Evolutionary conservation across 768 basidiomycete species (phyloP).

Genomic region (Suillus subalutaceus): DNA sequence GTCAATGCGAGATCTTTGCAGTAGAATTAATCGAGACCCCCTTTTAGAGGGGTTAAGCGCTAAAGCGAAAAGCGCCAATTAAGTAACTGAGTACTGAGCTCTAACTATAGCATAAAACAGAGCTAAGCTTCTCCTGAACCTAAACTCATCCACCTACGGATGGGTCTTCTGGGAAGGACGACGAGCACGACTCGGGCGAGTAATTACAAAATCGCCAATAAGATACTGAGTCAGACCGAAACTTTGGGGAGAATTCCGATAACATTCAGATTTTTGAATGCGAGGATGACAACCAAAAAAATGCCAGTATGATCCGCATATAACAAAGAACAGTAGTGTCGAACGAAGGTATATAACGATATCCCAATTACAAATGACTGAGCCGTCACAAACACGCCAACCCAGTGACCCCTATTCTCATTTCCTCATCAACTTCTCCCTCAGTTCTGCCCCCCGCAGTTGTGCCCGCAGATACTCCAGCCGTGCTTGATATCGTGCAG

Average conservation of each 20-base stretch:
- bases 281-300: neutral
- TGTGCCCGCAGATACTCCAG: constrained; percentile 82
- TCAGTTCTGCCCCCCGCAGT: constrained; percentile 81
- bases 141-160: too few relatives aligned
- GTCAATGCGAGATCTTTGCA: neutral
- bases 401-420: constrained; percentile 25
- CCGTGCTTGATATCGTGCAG: constrained; percentile 70
- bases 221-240: neutral
- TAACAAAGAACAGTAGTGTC: neutral
- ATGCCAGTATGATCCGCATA: neutral
- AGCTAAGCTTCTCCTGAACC: too few relatives aligned
- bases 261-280: neutral
- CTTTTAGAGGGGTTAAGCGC: neutral
- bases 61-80: neutral
- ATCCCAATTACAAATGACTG: constrained; percentile 4
- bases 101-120: too few relatives aligned
- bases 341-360: constrained; percentile 7
- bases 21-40: neutral
- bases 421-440: constrained; percentile 76
- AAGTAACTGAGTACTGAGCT: too few relatives aligned
- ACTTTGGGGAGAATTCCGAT: neutral
- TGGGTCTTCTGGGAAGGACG: too few relatives aligned
- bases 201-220: neutral
- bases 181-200: too few relatives aligned
- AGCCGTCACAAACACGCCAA: neutral